Evolutionary conservation across 352 stramenopile genomes (phyloP), one percentile per base, ranked within the genome.

Genomic region (Ophiocytium majus): DNA sequence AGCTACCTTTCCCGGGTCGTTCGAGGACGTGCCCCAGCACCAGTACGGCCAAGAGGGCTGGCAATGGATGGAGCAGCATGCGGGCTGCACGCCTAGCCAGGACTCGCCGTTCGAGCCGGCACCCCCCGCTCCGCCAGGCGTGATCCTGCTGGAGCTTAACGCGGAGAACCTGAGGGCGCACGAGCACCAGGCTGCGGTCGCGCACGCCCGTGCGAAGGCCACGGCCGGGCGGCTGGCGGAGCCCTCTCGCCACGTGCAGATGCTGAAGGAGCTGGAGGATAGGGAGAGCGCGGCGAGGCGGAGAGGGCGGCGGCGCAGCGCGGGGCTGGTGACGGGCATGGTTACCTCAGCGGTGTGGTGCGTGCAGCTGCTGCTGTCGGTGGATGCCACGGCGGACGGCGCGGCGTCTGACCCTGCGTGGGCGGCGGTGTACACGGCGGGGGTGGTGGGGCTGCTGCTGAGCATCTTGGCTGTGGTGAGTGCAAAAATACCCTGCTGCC

Each of bases 51-150:
- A 78, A 17, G 66, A 78, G 66, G 66, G 66, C 5, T 78, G 66
- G 5, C 5, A 78, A 17, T 78, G 66, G 66, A 78, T 78, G 66
- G 66, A 78, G 32, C 5, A 14, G 5, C 35, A 78, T 14, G 5
- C 66, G 5, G 5, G 5, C 5, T 5, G 5, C 5, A 17, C 66
- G 5, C 17, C 66, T 35, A 14, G 14, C 32, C 5, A 17, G 35
- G 66, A 78, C 66, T 78, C 66, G 5, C 66, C 66, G 14, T 78
- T 78, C 35, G 66, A 78, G 66, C 66, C 17, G 5, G 66, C 66
- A 17, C 66, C 66, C 5, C 66, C 66, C 5, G 14, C 14, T 17
- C 32, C 66, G 17, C 66, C 66, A 17, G 66, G 66, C 35, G 66
- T 78, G 5, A 78, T 17, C 5, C 5, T 78, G 32, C 17, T 78